Base-by-base conservation (phyloP, 345 rosid genomes). In the Camelina neglecta region DNA sequence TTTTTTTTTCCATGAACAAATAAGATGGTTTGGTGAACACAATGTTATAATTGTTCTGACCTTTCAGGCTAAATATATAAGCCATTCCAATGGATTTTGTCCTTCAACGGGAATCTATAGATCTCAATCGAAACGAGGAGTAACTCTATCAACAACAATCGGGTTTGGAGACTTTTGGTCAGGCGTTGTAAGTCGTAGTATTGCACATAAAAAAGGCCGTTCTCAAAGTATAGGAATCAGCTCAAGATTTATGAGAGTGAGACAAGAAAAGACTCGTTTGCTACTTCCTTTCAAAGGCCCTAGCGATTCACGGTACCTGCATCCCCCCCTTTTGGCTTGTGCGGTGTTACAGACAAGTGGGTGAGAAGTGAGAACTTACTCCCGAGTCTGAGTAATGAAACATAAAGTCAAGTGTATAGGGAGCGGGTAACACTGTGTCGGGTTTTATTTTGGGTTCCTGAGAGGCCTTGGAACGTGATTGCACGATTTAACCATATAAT, bases 171-270 rank as follows among this genome's bases (percentile, higher is more conserved):
- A 58, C 72, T 57, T 70, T 66, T 72, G 81, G 77, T 78, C 81
- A 41, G 26, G 10, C 41, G 42, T 72, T 42, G 69, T 78, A 71
- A 65, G 77, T 78, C 65, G 64, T 78, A 78, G 77, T 72, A 72
- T 65, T 72, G 77, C 77, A 78, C 65, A 72, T 78, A 67, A 70
- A 66, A 35, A 70, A 72, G 72, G 63, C 69, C 60, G 63, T 65
- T 77, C 75, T 77, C 67, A 72, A 39, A 65, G 80, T 78, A 78
- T 26, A 26, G 81, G 81, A 78, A 66, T 66, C 73, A 72, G 57
- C 78, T 73, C 65, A 72, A 41, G 76, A 77, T 57, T 65, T 48
- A 64, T 18, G 76, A 67, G 76, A 60, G 39, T 48, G 60, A 65
- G 48, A 41, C 55, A 57, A 45, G 71, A 70, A 69, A 57, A 65